A percentile compares a stretch with the other conserved stretches of the same genome.
Evolutionary conservation across 1,284 basidiomycete species (phyloP).

Genomic region (Irpex sp.): DNA sequence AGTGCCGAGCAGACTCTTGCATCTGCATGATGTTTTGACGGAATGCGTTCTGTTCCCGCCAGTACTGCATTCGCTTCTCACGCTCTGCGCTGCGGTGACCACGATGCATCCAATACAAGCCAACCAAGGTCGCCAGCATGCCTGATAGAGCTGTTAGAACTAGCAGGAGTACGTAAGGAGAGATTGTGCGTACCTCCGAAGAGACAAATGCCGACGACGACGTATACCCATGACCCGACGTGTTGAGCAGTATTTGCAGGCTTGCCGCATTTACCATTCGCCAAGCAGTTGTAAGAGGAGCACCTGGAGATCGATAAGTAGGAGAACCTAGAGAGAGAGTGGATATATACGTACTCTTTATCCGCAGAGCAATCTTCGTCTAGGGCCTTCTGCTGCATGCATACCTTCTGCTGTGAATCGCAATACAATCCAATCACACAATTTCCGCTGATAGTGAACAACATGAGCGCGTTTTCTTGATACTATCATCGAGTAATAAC

Average conservation of each 20-base stretch:
- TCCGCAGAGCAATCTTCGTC: constrained; percentile 67
- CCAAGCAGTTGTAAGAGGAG: constrained; percentile 70
- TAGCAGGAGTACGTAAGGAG: neutral
- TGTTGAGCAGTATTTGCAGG: constrained; percentile 61
- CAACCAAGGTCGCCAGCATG: constrained; percentile 65
- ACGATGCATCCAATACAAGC: constrained; percentile 68
- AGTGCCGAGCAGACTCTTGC: constrained; percentile 66
- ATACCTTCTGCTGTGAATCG: constrained; percentile 57
- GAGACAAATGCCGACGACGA: constrained; percentile 70
- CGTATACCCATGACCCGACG: constrained; percentile 68
- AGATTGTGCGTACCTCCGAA: constrained; percentile 49
- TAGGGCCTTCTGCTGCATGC: constrained; percentile 54
- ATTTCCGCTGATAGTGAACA: constrained; percentile 47
- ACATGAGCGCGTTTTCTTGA: neutral
- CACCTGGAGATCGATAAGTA: constrained; percentile 45
- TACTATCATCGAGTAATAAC: constrained; percentile 21
- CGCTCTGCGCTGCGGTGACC: constrained; percentile 72
- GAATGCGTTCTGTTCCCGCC: constrained; percentile 83
- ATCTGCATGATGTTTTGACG: constrained; percentile 76
- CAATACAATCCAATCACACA: constrained; percentile 71
- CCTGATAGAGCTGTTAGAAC: constrained; percentile 37
- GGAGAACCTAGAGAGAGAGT: constrained; percentile 2
- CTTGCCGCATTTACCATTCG: constrained; percentile 57
- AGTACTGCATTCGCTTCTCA: constrained; percentile 81
- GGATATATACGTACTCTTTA: constrained; percentile 63